A percentile compares a stretch with the other conserved stretches of the same genome.
Evolutionary conservation across 768 basidiomycete species (phyloP).

Genomic region (Mycena olivaceomarginata): DNA sequence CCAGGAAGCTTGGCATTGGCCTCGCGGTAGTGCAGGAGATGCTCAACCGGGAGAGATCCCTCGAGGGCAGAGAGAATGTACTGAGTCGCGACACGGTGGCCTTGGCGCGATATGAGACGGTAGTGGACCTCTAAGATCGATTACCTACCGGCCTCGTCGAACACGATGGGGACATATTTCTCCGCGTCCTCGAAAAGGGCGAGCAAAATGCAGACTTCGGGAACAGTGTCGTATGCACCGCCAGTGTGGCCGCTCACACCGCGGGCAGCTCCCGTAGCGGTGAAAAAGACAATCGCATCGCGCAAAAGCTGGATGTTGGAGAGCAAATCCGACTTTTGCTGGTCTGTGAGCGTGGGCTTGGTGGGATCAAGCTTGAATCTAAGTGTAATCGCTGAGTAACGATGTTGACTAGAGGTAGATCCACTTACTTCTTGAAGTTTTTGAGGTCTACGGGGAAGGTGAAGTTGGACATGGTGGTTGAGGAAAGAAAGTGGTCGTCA

Average conservation of each 20-base stretch:
- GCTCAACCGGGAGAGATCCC: conserved; percentile 81
- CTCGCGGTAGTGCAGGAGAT: conserved; percentile 90
- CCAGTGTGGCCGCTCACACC: conserved; percentile 93
- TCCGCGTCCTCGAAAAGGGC: conserved; percentile 81
- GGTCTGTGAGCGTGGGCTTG: conserved; percentile 75
- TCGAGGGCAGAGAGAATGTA: conserved; percentile 89
- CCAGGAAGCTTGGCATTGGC: conserved; percentile 92
- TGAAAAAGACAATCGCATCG: conserved; percentile 91
- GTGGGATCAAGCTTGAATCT: conserved; percentile 86
- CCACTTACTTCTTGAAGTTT: conserved; percentile 80
- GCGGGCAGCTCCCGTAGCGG: conserved; percentile 89
- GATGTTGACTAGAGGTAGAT: conserved; percentile 2
- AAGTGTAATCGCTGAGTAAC: conserved; percentile 38
- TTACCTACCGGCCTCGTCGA: conserved; percentile 88
- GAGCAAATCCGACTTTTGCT: conserved; percentile 75
- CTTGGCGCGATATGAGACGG: conserved; percentile 56
- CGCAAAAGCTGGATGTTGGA: conserved; percentile 88
- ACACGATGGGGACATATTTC: conserved; percentile 81
- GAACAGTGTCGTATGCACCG: conserved; percentile 86
- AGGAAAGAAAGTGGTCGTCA: neutral
- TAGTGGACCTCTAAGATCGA: neutral
- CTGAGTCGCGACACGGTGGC: conserved; percentile 94
- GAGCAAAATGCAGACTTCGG: conserved; percentile 89
- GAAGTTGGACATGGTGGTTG: conserved; percentile 60
- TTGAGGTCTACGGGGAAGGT: conserved; percentile 87